Evolutionary conservation across 2,329 filamentous ascomycete species (phyloP).

Genomic region (Talaromyces sp.): DNA sequence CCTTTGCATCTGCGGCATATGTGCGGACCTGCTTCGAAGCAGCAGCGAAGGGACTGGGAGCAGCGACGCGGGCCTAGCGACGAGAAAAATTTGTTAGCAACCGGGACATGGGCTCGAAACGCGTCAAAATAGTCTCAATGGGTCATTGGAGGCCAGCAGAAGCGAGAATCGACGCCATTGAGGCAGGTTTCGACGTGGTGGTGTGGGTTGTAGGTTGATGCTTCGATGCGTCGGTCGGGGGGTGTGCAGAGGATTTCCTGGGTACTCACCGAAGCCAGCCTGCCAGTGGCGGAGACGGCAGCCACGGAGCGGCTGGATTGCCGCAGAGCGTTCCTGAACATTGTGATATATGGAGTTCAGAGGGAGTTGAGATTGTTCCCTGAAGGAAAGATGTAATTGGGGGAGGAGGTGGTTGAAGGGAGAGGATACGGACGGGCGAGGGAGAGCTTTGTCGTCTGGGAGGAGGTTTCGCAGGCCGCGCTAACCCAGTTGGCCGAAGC

Average conservation of each 20-base stretch:
- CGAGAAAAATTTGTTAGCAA: conserved; percentile 41
- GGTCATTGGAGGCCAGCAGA: conserved; percentile 17
- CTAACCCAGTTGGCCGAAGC: conserved; percentile 37
- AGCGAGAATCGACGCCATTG: conserved; percentile 18
- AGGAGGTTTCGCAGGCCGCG: conserved; percentile 36
- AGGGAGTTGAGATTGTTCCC: conserved; percentile 39
- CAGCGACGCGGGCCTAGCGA: conserved; percentile 70
- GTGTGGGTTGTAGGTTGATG: conserved; percentile 20
- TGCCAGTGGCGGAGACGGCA: conserved; percentile 86
- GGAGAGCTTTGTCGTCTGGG: conserved; percentile 39
- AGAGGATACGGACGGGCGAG: conserved; percentile 27
- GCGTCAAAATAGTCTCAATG: conserved; percentile 19
- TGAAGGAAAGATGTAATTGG: conserved; percentile 40
- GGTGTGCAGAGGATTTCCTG: conserved; percentile 44
- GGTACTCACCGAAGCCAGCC: conserved; percentile 81
- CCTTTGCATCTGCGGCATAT: conserved; percentile 92
- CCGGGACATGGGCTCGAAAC: conserved; percentile 40
- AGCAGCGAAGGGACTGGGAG: conserved; percentile 71
- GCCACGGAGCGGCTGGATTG: conserved; percentile 93
- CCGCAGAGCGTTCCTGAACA: conserved; percentile 98
- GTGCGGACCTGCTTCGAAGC: conserved; percentile 69
- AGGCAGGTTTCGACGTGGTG: conserved; percentile 5
- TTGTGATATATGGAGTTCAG: conserved; percentile 51
- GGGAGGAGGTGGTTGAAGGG: conserved; percentile 31
- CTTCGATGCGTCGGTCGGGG: conserved; percentile 27